phyloP scores from a whole-genome alignment of 2,329 filamentous ascomycete species.

The Nothophoma quercina region DNA sequence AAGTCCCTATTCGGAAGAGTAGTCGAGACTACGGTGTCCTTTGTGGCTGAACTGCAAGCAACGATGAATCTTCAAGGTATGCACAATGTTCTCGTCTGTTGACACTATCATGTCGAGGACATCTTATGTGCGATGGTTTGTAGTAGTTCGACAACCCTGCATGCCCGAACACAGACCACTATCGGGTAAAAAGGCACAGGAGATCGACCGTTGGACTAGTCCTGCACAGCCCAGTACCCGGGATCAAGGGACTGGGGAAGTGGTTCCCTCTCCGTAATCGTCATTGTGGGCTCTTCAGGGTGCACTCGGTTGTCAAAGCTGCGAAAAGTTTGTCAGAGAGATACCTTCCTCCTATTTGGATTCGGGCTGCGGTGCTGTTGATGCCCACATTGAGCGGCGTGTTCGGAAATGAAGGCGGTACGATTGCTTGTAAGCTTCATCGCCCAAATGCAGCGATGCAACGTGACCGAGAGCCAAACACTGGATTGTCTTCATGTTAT shows the following conservation, averaged over 20 bases:
- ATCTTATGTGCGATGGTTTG: too few species aligned
- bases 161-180: conserved; percentile 3
- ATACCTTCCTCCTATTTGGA: neutral
- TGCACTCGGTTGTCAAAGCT: neutral
- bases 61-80: too few species aligned
- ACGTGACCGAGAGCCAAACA: too few species aligned
- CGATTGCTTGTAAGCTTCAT: too few species aligned
- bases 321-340: neutral
- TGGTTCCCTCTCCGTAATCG: neutral
- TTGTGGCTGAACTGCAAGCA: too few species aligned
- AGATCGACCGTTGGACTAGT: conserved; percentile 3
- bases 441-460: too few species aligned
- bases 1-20: too few species aligned
- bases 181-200: conserved; percentile 3
- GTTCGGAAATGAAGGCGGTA: neutral
- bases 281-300: neutral
- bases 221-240: conserved; percentile 6
- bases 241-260: conserved; percentile 6
- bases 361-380: conserved; percentile 5
- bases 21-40: too few species aligned
- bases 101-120: too few species aligned
- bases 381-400: neutral
- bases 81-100: too few species aligned
- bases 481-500: too few species aligned
- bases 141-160: neutral